Evolutionary conservation across 805 yeast species (phyloP), one percentile per base, ranked within the genome.

Genomic region (Candida coquimbonensis): DNA sequence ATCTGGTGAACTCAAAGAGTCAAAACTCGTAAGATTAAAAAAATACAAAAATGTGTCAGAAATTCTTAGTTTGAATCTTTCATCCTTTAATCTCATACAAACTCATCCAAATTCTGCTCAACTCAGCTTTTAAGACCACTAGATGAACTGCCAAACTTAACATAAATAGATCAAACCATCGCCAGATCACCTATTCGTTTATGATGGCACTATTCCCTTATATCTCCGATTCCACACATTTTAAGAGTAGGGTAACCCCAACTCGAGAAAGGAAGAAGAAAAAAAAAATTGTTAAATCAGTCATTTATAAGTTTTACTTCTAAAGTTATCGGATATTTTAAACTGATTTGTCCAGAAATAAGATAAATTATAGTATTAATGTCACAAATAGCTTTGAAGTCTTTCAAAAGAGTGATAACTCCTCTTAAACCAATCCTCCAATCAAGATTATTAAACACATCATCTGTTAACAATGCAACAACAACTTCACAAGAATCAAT

Each of bases 381-480:
- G 26, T 45, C 49, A 26, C 21, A 33, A 12, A 25, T 40, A 21
- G 41, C 39, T 4, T 16, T 42, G 16, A 49, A 38, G 34, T 39
- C 41, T 9, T 36, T 40, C 25, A 38, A 33, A 25, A 35, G 44
- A 9, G 31, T 32, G 27, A 17, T 40, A 9, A n/a, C 40, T 33
- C 47, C 49, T 17, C 21, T 40, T 16, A 44, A 41, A 42, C 40
- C 42, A 26, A 16, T 36, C 16, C 21, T 42, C 14, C 39, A 34
- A 19, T 27, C 36, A 29, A 52, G 55, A 40, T 40, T 49, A 32
- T 33, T 53, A 35, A 39, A 49, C 25, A 48, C 55, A 14, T 47
- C 57, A 12, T 25, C 52, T 5, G 38, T 52, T 11, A 50, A 49
- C 27, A 48, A 53, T 13, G 54, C 59, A 21, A 41, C 53, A 29